Conservation (phyloP, 768 basidiomycete genomes). For the Flagelloscypha sp. region DNA sequence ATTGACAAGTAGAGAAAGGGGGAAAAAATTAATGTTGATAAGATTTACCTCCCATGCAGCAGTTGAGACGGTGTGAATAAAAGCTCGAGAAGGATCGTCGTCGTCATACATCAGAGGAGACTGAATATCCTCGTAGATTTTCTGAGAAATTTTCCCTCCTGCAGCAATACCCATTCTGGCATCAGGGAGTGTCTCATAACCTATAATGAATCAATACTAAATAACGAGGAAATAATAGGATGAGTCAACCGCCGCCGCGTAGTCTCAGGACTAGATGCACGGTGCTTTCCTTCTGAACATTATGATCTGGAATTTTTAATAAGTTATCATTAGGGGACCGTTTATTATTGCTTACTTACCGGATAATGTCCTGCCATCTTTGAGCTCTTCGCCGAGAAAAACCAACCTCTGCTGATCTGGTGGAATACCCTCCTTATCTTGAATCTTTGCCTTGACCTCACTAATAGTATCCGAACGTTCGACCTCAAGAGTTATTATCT, state of each 20-base stretch:
- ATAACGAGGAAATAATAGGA: no score
- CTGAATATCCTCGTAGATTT: background rate
- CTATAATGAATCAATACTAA: no score
- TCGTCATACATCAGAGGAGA: background rate
- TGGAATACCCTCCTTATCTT: conserved; percentile 48
- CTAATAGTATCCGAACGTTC: conserved; percentile 40
- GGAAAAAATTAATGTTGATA: background rate
- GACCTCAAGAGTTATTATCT: conserved; percentile 48
- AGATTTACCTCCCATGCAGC: background rate
- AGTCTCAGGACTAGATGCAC: conserved; percentile 11
- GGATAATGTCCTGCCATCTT: conserved; percentile 52
- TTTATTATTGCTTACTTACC: no score
- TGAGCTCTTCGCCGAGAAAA: conserved; percentile 56
- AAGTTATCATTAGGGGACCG: no score
- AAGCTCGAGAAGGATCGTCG: background rate
- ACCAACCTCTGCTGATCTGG: conserved; percentile 49
- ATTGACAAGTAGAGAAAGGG: background rate
- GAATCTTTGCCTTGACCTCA: conserved; percentile 44
- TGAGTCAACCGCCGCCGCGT: conserved; percentile 31
- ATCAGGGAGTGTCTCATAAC: no score
- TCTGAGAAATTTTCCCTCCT: background rate
- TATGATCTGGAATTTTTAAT: no score
- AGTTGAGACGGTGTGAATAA: background rate
- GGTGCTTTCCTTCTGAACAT: conserved; percentile 5
- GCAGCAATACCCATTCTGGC: background rate